Percentiles rank a stretch among this genome's conserved stretches.
phyloP scores from a whole-genome alignment of 164 flowering plant genomes.

The Berberis thunbergii region DNA sequence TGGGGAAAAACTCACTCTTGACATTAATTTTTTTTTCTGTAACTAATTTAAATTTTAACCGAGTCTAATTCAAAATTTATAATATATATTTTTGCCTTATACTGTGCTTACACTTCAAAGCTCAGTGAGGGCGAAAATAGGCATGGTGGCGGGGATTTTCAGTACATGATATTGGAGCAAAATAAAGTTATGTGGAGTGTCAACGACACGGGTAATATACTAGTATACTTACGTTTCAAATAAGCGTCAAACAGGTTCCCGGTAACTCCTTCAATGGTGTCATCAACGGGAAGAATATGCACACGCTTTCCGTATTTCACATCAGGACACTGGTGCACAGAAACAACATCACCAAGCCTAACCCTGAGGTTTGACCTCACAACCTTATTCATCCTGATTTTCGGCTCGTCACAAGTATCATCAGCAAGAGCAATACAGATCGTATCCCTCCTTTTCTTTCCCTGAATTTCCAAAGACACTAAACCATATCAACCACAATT shows the following conservation, averaged over 20 bases:
- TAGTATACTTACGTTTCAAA: conserved; percentile 20
- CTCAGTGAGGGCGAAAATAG: no score
- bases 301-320: conserved; percentile 25
- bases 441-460: conserved; percentile 27
- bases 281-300: conserved; percentile 27
- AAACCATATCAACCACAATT: neutral
- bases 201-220: no score
- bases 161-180: no score
- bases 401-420: conserved; percentile 22
- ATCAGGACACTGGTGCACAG: conserved; percentile 27
- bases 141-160: no score
- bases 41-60: no score
- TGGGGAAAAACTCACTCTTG: no score
- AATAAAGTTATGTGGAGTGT: no score
- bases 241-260: conserved; percentile 21
- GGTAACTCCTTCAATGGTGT: conserved; percentile 23
- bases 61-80: no score
- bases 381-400: conserved; percentile 27
- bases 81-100: no score
- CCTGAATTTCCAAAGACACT: conserved; percentile 9
- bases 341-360: conserved; percentile 23
- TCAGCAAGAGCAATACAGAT: conserved; percentile 21
- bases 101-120: no score
- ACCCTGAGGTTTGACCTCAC: conserved; percentile 25
- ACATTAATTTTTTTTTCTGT: no score